Conservation (phyloP, 768 basidiomycete genomes). For the Boletus bicolor region DNA sequence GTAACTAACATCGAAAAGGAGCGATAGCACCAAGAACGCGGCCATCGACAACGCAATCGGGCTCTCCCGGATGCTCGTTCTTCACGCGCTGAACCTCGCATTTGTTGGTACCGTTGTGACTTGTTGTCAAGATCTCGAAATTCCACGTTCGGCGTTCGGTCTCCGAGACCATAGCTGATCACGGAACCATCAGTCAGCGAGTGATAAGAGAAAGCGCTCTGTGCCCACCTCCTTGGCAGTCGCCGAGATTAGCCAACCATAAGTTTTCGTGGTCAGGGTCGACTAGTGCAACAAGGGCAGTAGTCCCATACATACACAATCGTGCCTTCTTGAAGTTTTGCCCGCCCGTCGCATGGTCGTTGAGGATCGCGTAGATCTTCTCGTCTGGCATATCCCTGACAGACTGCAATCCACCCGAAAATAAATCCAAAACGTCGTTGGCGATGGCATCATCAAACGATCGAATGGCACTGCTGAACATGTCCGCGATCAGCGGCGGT, state of each 20-base stretch:
- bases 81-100: constrained; percentile 62
- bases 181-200: constrained; percentile 12
- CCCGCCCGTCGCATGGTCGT: constrained; percentile 58
- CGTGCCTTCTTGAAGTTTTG: constrained; percentile 62
- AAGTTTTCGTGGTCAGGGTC: constrained; percentile 67
- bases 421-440: constrained; percentile 59
- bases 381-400: constrained; percentile 51
- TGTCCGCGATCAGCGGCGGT: constrained; percentile 50
- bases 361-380: constrained; percentile 56
- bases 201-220: neutral
- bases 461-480: constrained; percentile 55
- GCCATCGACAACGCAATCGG: constrained; percentile 61
- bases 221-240: constrained; percentile 70
- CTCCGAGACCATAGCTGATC: constrained; percentile 50
- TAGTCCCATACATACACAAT: constrained; percentile 77
- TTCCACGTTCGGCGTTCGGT: constrained; percentile 52
- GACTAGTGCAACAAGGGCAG: constrained; percentile 68
- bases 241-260: constrained; percentile 80
- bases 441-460: constrained; percentile 68
- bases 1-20: constrained; percentile 65
- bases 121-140: constrained; percentile 56
- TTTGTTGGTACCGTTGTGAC: constrained; percentile 69
- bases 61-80: constrained; percentile 65
- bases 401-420: constrained; percentile 51
- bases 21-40: constrained; percentile 76